phyloP scores from a whole-genome alignment of 2,329 filamentous ascomycete species.

The Trichoderma harzianum region DNA sequence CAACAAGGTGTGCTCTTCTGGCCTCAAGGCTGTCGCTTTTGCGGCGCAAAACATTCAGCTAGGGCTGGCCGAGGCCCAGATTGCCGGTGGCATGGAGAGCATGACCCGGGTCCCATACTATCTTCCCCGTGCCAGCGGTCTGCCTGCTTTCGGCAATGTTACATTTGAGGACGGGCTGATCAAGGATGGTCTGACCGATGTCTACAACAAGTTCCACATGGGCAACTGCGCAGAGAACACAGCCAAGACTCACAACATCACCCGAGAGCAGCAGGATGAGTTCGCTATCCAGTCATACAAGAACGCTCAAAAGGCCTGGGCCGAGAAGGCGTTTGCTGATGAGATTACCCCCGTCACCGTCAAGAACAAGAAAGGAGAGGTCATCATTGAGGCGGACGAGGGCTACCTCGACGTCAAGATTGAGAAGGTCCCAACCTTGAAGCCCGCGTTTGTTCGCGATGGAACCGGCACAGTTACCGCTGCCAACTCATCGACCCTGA shows the following conservation, averaged over 20 bases:
- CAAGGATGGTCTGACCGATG: constrained; percentile 92
- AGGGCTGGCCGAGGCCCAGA: constrained; percentile 79
- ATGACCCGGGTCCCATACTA: constrained; percentile 96
- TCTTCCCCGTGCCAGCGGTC: constrained; percentile 72
- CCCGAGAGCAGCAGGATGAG: constrained; percentile 81
- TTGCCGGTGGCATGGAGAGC: constrained; percentile 97
- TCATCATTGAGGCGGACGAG: constrained; percentile 77
- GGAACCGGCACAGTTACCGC: constrained; percentile 89
- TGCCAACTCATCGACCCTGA: constrained; percentile 89
- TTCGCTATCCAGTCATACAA: constrained; percentile 89
- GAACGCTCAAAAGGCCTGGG: constrained; percentile 87
- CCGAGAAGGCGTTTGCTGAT: constrained; percentile 74
- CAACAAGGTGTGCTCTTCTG: constrained; percentile 97
- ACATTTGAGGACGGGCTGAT: constrained; percentile 88
- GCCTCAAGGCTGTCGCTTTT: constrained; percentile 85
- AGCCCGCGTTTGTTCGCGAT: constrained; percentile 85
- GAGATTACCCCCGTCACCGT: constrained; percentile 89
- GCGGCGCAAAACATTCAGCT: constrained; percentile 95
- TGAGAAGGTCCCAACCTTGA: constrained; percentile 81
- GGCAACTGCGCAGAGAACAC: constrained; percentile 94
- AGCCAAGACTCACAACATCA: constrained; percentile 79
- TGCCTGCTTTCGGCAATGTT: constrained; percentile 82
- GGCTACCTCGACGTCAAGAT: constrained; percentile 83
- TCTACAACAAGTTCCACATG: constrained; percentile 97
- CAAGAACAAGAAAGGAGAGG: constrained; percentile 78